Conservation (phyloP, 2,329 filamentous ascomycete species). For the Colletotrichum sp. region DNA sequence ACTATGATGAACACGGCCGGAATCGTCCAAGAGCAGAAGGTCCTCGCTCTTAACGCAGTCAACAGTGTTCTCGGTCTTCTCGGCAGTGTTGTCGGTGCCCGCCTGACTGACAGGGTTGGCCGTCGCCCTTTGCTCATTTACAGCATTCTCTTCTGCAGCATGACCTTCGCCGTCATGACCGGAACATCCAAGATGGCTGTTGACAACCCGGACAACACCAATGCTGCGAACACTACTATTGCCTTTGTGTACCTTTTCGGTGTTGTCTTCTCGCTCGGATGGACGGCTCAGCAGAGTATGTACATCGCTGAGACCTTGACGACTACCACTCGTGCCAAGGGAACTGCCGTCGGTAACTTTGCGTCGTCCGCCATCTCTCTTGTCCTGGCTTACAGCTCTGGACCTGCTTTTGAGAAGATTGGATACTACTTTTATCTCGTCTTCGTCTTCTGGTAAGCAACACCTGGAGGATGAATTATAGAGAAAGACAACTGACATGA, state of each 20-base stretch:
- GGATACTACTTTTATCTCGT: conserved; percentile 50
- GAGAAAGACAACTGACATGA: not conserved
- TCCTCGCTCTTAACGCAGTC: conserved; percentile 56
- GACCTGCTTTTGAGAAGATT: conserved; percentile 47
- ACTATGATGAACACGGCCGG: conserved; percentile 55
- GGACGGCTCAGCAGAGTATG: conserved; percentile 55
- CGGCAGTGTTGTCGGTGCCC: conserved; percentile 57
- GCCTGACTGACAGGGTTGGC: conserved; percentile 60
- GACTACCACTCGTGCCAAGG: conserved; percentile 50
- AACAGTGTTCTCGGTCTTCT: conserved; percentile 59
- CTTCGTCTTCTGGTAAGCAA: conserved; percentile 45
- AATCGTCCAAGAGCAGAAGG: conserved; percentile 51
- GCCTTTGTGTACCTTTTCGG: conserved; percentile 60
- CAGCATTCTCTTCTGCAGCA: conserved; percentile 48
- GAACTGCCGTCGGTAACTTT: conserved; percentile 48
- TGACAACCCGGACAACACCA: conserved; percentile 37
- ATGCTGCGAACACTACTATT: conserved; percentile 49
- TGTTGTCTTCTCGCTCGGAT: conserved; percentile 55
- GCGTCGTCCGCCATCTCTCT: conserved; percentile 41
- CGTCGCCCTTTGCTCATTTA: conserved; percentile 59
- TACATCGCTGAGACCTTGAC: conserved; percentile 54
- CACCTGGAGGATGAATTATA: not conserved
- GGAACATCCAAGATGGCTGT: conserved; percentile 50
- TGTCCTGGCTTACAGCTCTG: conserved; percentile 49
- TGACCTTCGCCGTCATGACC: conserved; percentile 54